Evolutionary conservation across 768 basidiomycete genomes (phyloP).

Genomic region (Podaxis sp.): DNA sequence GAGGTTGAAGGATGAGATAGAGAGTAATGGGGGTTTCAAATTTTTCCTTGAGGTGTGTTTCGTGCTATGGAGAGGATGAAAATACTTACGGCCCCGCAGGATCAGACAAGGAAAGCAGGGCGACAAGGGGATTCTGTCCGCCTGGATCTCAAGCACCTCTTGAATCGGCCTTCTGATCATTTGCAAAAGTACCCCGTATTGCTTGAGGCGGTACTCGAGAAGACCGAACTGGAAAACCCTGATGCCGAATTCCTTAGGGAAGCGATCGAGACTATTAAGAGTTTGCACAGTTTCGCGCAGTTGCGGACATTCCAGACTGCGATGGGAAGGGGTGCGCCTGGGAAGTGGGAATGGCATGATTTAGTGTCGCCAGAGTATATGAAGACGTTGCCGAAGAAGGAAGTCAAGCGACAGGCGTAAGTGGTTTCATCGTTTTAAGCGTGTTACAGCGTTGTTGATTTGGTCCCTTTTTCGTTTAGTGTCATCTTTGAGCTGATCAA

Average conservation of each 20-base stretch:
- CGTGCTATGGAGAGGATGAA: not conserved
- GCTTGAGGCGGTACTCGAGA: conserved; percentile 80
- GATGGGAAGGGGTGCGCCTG: conserved; percentile 76
- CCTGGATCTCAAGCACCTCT: conserved; percentile 67
- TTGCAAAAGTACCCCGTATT: conserved; percentile 85
- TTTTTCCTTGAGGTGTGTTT: conserved; percentile 77
- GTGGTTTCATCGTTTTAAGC: not conserved
- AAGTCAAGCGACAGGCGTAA: conserved; percentile 43
- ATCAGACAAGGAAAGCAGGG: conserved; percentile 36
- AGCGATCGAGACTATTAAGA: conserved; percentile 78
- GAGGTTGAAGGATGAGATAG: conserved; percentile 81
- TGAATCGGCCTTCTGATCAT: conserved; percentile 77
- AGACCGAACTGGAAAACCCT: conserved; percentile 76
- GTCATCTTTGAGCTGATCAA: conserved; percentile 95
- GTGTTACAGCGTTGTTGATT: not conserved
- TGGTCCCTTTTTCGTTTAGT: conserved; percentile 28
- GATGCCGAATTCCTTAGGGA: conserved; percentile 79
- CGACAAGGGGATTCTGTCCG: conserved; percentile 35
- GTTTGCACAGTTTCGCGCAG: conserved; percentile 75
- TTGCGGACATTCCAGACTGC: conserved; percentile 86
- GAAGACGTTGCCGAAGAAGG: conserved; percentile 60
- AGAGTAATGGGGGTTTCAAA: conserved; percentile 75
- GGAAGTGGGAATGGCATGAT: conserved; percentile 89
- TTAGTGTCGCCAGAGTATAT: conserved; percentile 65
- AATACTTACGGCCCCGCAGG: conserved; percentile 20